Percentiles rank a stretch among this genome's conserved stretches.
These are phyloP conservation scores for Pseudozyma hubeiensis DNA, from an alignment of 1,284 basidiomycete genomes.

Conservation along the genomic window DNA sequence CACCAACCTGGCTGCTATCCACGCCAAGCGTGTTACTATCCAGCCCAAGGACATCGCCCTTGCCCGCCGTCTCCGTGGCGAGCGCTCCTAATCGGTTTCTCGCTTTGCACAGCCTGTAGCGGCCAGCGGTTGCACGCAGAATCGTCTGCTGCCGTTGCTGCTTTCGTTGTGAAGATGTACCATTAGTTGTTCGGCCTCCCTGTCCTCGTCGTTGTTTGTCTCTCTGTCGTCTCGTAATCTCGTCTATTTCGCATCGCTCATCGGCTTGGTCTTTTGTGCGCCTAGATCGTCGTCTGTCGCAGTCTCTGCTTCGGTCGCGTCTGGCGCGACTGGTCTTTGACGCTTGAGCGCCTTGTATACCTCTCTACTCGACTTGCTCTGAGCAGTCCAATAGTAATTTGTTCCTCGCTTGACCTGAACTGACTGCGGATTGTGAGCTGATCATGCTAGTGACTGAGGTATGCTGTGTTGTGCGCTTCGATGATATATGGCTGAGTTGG, in stretches of 20 bases:
- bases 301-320: constrained; percentile 1
- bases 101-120: constrained; percentile 17
- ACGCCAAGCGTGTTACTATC: constrained; percentile 97
- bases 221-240: constrained; percentile 19
- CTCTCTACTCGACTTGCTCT: constrained; percentile 20
- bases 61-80: constrained; percentile 89
- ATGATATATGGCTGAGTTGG: background rate
- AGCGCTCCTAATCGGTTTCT: constrained; percentile 60
- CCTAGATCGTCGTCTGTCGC: background rate
- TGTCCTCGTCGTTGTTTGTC: constrained; percentile 15
- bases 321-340: constrained; percentile 15
- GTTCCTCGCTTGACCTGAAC: background rate
- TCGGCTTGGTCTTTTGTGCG: constrained; percentile 18
- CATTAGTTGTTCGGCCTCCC: constrained; percentile 34
- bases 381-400: constrained; percentile 35
- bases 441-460: background rate
- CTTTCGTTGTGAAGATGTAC: constrained; percentile 39
- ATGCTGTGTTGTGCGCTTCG: background rate
- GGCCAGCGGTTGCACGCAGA: background rate
- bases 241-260: constrained; percentile 34
- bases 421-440: no score
- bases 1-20: constrained; percentile 90
- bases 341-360: constrained; percentile 43
- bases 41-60: constrained; percentile 98
- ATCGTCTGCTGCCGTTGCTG: constrained; percentile 5